phyloP scores from a whole-genome alignment of 1,284 basidiomycete species.

The Cutaneotrichosporon cyanovorans region DNA sequence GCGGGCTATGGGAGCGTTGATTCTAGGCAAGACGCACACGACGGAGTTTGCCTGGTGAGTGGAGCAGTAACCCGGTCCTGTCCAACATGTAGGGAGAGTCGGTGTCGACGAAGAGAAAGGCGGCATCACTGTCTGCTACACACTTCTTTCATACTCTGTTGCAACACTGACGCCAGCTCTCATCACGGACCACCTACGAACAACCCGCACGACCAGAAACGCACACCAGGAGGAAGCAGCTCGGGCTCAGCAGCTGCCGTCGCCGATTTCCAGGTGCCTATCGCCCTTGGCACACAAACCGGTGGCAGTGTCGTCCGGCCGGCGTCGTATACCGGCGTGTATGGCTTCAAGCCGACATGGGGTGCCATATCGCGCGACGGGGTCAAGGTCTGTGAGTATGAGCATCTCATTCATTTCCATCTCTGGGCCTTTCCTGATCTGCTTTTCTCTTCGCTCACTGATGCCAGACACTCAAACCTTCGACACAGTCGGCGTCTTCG shows the following conservation, averaged over 20 bases:
- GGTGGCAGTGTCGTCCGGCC: conserved; percentile 31
- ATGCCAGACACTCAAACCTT: conserved; percentile 27
- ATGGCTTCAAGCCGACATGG: conserved; percentile 36
- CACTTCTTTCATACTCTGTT: too few species aligned
- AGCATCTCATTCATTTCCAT: neutral
- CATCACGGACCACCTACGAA: conserved; percentile 23
- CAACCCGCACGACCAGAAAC: conserved; percentile 28
- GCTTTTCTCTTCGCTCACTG: neutral
- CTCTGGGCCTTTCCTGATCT: too few species aligned
- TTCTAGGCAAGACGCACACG: conserved; percentile 38
- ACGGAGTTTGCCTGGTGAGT: conserved; percentile 34
- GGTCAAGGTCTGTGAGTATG: conserved; percentile 25
- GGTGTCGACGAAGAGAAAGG: too few species aligned
- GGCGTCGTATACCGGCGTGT: conserved; percentile 35
- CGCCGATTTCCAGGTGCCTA: conserved; percentile 30
- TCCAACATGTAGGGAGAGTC: too few species aligned
- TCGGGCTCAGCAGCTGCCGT: conserved; percentile 37
- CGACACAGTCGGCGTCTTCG: conserved; percentile 36
- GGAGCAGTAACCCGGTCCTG: too few species aligned
- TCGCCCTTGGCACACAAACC: conserved; percentile 30
- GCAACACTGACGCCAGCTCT: conserved; percentile 12
- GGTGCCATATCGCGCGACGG: conserved; percentile 35
- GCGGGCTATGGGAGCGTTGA: conserved; percentile 27
- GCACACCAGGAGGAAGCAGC: conserved; percentile 32
- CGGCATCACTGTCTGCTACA: too few species aligned